Base-by-base conservation (phyloP, 768 basidiomycete genomes). In the Coprinellus micaceus region DNA sequence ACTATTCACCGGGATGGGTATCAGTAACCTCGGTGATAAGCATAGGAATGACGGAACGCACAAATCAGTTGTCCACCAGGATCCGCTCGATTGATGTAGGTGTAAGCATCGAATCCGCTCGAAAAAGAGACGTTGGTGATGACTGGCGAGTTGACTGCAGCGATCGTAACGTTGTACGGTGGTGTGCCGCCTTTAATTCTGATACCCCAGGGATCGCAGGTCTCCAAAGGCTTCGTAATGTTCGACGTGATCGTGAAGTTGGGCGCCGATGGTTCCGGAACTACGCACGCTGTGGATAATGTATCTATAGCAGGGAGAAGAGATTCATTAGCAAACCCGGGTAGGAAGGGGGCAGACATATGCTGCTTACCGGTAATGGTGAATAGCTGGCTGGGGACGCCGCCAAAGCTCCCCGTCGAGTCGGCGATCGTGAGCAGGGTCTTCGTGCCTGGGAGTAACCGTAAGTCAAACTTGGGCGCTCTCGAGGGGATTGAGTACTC, bases 141-240 rank as follows among this genome's bases (percentile, higher is more conserved):
- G 7, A 70, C 64, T 0, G 72, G 67, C 0, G 77, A 74, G 48
- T 70, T 67, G 29, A 72, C 52, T 6, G 71, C 67, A 29, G 71
- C 72, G 24, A 82, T 56, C 0, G 73, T 74, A 17, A 81, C 57
- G 13, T 60, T 73, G 64, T 80, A 81, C 0, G 81, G 82, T 30
- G 73, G 71, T 0, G 66, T 65, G 11, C 77, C 79, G 6, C 77
- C 80, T 11, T 64, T 72, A 45, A 82, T 70, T 2, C 65, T 70
- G 3, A 80, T 56, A 3, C 77, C 74, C 79, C 80, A 80, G 2
- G 76, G 75, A 33, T 77, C 61, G 60, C 80, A 82, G 12, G 79
- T 78, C 39, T 66, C 56, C 2, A 80, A 53, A 9, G 60, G 62
- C 9, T 59, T 61, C 0, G 78, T 77, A 46, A 74, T 66, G 61